Evolutionary conservation across 73 alveolate species (phyloP).

Genomic region (Durusdinium trenchii): DNA sequence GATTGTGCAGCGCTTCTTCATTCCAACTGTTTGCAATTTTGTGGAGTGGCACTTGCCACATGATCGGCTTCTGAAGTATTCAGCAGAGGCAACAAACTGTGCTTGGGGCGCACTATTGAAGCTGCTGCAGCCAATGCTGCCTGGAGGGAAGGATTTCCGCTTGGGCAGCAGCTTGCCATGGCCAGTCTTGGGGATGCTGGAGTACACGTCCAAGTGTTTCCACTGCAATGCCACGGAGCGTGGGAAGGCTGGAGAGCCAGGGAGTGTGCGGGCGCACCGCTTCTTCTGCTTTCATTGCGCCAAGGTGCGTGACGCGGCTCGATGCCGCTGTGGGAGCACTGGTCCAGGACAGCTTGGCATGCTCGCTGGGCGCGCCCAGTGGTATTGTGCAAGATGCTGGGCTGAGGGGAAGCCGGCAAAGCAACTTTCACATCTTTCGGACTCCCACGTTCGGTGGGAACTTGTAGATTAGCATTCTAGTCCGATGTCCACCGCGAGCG

Average conservation of each 20-base stretch:
- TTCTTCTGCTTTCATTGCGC: slow-evolving; percentile 78
- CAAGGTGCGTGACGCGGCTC: slow-evolving; percentile 31
- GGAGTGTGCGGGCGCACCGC: slow-evolving; percentile 90
- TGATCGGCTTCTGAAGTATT: slow-evolving; percentile 73
- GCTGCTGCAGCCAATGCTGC: slow-evolving; percentile 56
- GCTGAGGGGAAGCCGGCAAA: neutral
- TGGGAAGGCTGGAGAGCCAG: slow-evolving; percentile 84
- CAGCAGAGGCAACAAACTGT: slow-evolving; percentile 5
- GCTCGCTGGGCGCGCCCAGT: slow-evolving; percentile 25
- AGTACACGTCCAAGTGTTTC: slow-evolving; percentile 55
- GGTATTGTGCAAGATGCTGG: slow-evolving; percentile 83
- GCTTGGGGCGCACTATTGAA: slow-evolving; percentile 38
- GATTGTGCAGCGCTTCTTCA: slow-evolving; percentile 78
- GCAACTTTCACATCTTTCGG: slow-evolving; percentile 5
- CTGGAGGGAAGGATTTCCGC: slow-evolving; percentile 72
- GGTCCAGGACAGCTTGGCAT: slow-evolving; percentile 61
- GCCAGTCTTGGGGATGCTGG: slow-evolving; percentile 42
- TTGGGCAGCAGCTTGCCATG: slow-evolving; percentile 55
- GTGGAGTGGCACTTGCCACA: slow-evolving; percentile 86
- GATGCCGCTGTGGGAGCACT: neutral
- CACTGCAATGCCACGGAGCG: neutral
- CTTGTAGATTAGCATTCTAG: slow-evolving; percentile 30
- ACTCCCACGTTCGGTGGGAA: slow-evolving; percentile 24
- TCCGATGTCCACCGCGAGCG: neutral
- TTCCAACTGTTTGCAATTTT: slow-evolving; percentile 75